phyloP scores from a whole-genome alignment of 2,329 filamentous ascomycete species.

The Alternaria brassicicola region DNA sequence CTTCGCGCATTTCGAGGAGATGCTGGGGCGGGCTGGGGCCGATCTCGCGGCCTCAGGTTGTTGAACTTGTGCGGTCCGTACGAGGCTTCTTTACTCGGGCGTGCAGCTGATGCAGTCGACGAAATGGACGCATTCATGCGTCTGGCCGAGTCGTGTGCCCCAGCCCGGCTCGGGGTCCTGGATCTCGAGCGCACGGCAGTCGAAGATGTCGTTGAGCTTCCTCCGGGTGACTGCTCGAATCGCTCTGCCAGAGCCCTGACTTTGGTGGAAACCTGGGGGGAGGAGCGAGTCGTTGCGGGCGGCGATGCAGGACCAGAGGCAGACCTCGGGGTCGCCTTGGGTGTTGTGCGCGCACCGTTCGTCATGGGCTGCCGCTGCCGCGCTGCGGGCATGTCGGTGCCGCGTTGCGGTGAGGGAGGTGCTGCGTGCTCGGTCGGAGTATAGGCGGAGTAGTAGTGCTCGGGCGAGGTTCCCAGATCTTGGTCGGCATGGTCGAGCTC shows the following conservation, averaged over 20 bases:
- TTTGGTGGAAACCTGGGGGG: slow-evolving; percentile 36
- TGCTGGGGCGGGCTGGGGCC: slow-evolving; percentile 44
- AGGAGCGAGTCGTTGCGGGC: slow-evolving; percentile 28
- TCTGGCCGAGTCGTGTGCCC: slow-evolving; percentile 18
- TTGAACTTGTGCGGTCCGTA: slow-evolving; percentile 47
- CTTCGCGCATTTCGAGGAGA: slow-evolving; percentile 35
- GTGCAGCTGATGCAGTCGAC: slow-evolving; percentile 38
- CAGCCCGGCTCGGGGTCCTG: slow-evolving; percentile 22
- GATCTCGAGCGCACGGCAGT: slow-evolving; percentile 30
- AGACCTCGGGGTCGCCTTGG: slow-evolving; percentile 34
- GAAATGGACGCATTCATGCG: slow-evolving; percentile 28
- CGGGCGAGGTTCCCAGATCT: slow-evolving; percentile 25
- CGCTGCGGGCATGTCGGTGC: slow-evolving; percentile 22
- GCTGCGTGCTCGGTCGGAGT: slow-evolving; percentile 20
- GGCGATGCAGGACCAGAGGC: slow-evolving; percentile 41
- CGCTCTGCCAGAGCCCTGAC: slow-evolving; percentile 47
- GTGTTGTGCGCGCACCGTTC: slow-evolving; percentile 36
- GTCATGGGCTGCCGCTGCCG: slow-evolving; percentile 38
- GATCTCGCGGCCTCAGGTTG: slow-evolving; percentile 44
- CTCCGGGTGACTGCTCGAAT: slow-evolving; percentile 43
- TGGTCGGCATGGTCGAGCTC: slow-evolving; percentile 27
- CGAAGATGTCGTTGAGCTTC: slow-evolving; percentile 28
- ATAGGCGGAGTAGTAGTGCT: slow-evolving; percentile 42
- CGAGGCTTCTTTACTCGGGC: slow-evolving; percentile 36
- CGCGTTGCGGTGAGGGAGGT: slow-evolving; percentile 13